Base-by-base conservation (phyloP, 192 early-diverging fungal species). In the Coemansia sp. region DNA sequence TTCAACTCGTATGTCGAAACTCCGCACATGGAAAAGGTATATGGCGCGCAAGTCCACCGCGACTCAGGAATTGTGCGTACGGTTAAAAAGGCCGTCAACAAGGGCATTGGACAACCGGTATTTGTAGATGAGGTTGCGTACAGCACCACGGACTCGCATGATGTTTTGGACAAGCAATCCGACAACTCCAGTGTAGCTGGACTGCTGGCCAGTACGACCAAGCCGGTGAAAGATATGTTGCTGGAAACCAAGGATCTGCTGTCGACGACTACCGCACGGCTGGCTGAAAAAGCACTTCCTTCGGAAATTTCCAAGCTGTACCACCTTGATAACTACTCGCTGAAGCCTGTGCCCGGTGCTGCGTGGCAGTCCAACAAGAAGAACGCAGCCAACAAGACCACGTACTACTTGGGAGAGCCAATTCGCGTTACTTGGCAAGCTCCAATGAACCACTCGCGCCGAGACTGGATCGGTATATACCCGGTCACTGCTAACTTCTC, bases 381-480 rank as follows among this genome's bases (percentile, higher is more conserved):
- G 26, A 28, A 15, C n/a, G 37, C 38, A 9, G 23, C 48, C 6
- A 40, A 50, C 36, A 55, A 50, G 23, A 19, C 37, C 0, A 57
- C 49, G 0, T 91, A 87, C 53, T 61, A 70, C 23, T 79, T 98
- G 20, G 95, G 95, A 9, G 82, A 88, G 49, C 81, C 87, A 21
- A 90, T 98, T 36, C 66, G 55, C 1, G 73, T 93, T 2, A 54
- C 68, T 7, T 98, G 94, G 84, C 83, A 82, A 35, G 89, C 82
- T n/a, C 88, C 82, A n/a, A 59, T 66, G 50, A 86, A 72, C 57
- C 89, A 93, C 61, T 80, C 84, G 31, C 64, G 78, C 15, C 65
- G 80, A 45, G 95, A 98, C 72, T 98, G 95, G 95, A 88, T 98
- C 63, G 95, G 95, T 26, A 74, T 96, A 6, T 98, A 96, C 65